These are phyloP conservation scores for Ganoderma leucocontextum DNA, from an alignment of 1,284 basidiomycete genomes.

Conservation along the genomic window DNA sequence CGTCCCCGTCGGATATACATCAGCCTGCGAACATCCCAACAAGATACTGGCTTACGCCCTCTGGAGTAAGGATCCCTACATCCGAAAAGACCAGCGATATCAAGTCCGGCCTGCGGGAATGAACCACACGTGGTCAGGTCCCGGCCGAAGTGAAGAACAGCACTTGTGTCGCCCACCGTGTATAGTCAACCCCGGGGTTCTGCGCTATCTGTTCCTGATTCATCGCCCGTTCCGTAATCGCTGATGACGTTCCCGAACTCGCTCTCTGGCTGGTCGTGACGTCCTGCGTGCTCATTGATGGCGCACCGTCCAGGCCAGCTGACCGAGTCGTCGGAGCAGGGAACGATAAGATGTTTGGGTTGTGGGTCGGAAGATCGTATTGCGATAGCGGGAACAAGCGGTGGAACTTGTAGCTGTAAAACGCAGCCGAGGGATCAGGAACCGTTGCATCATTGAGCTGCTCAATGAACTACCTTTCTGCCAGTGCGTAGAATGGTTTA, in stretches of 20 bases:
- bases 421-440: conserved; percentile 35
- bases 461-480: conserved; percentile 75
- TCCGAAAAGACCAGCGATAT: conserved; percentile 93
- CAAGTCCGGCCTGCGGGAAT: conserved; percentile 72
- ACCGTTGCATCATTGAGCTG: conserved; percentile 25
- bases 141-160: conserved; percentile 12
- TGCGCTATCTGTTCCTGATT: conserved; percentile 76
- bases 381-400: conserved; percentile 96
- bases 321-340: conserved; percentile 47
- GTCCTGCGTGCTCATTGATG: conserved; percentile 30
- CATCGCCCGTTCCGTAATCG: conserved; percentile 53
- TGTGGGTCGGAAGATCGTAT: conserved; percentile 92
- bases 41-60: conserved; percentile 90
- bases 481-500: conserved; percentile 97
- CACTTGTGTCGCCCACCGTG: conserved; percentile 57
- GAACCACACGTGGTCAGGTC: conserved; percentile 21
- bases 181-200: conserved; percentile 87
- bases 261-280: conserved; percentile 26
- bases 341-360: conserved; percentile 75
- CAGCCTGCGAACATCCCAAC: conserved; percentile 90
- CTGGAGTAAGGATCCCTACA: conserved; percentile 90
- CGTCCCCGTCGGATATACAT: conserved; percentile 34
- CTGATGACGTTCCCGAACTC: conserved; percentile 24
- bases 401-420: conserved; percentile 92
- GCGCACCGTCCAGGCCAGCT: conserved; percentile 33